A percentile compares a stretch with the other conserved stretches of the same genome.
Evolutionary conservation across 140 eudicot species (phyloP).

Genomic region (Flaveria floridana): DNA sequence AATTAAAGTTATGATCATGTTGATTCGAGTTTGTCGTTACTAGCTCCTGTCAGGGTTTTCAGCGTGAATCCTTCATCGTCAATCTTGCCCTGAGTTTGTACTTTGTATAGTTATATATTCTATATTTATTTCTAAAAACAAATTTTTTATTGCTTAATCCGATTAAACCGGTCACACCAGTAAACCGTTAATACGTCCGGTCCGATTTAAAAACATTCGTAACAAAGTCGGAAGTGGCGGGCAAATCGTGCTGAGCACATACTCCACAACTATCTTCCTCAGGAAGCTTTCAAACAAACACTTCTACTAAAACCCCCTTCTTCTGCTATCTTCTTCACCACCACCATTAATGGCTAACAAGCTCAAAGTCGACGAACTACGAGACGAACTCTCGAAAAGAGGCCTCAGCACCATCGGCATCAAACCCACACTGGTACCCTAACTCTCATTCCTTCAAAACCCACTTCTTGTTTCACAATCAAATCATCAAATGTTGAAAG

Average conservation of each 20-base stretch:
- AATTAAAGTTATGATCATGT: no score
- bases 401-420: conserved; percentile 70
- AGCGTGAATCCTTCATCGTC: no score
- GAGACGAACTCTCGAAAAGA: conserved; percentile 59
- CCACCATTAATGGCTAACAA: conserved; percentile 43
- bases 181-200: no score
- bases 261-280: conserved; percentile 10
- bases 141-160: no score
- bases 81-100: no score
- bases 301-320: neutral
- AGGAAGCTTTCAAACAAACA: conserved; percentile 28
- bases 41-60: no score
- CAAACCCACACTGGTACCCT: conserved; percentile 58
- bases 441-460: neutral
- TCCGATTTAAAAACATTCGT: no score
- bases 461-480: neutral
- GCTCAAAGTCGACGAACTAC: conserved; percentile 63
- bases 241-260: conserved; percentile 36
- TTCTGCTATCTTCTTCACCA: neutral
- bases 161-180: no score
- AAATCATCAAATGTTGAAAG: neutral
- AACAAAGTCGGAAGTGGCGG: conserved; percentile 20
- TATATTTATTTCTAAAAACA: no score
- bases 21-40: no score
- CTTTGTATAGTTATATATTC: no score